A percentile compares a stretch with the other conserved stretches of the same genome.
These are phyloP conservation scores for Wickerhamomyces ciferrii DNA, from an alignment of 805 yeast genomes.

Conservation along the genomic window DNA sequence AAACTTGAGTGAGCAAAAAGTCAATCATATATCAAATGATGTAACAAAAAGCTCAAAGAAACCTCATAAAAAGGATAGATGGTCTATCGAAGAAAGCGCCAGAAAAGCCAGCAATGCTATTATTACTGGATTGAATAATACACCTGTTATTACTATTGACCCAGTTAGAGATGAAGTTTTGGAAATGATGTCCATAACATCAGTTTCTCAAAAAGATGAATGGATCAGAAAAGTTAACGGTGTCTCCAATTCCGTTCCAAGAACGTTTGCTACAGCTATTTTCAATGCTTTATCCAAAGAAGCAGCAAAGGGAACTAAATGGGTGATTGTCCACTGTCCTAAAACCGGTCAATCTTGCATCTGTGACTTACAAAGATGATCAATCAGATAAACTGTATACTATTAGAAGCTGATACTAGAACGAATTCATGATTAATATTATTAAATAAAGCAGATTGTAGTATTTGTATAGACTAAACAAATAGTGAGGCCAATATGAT, in stretches of 20 bases:
- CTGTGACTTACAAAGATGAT: slow-evolving; percentile 56
- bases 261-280: slow-evolving; percentile 73
- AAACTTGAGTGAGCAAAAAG: slow-evolving; percentile 42
- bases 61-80: slow-evolving; percentile 68
- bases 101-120: slow-evolving; percentile 52
- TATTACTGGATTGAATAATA: slow-evolving; percentile 47
- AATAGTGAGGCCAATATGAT: background rate
- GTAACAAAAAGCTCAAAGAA: slow-evolving; percentile 76
- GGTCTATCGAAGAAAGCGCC: slow-evolving; percentile 72
- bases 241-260: slow-evolving; percentile 70
- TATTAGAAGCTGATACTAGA: slow-evolving; percentile 33
- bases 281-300: slow-evolving; percentile 73
- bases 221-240: slow-evolving; percentile 78
- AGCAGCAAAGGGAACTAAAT: slow-evolving; percentile 59
- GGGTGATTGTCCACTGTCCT: slow-evolving; percentile 77
- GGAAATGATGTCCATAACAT: slow-evolving; percentile 75
- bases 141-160: slow-evolving; percentile 79
- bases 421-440: background rate
- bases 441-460: too few relatives aligned
- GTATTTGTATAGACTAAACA: too few relatives aligned
- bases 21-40: slow-evolving; percentile 67
- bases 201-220: slow-evolving; percentile 73
- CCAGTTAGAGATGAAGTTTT: slow-evolving; percentile 74
- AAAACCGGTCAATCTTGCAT: slow-evolving; percentile 68
- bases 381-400: too few relatives aligned